Evolutionary conservation across 306 rosid genomes (phyloP).

Genomic region (Dryas drummondii): DNA sequence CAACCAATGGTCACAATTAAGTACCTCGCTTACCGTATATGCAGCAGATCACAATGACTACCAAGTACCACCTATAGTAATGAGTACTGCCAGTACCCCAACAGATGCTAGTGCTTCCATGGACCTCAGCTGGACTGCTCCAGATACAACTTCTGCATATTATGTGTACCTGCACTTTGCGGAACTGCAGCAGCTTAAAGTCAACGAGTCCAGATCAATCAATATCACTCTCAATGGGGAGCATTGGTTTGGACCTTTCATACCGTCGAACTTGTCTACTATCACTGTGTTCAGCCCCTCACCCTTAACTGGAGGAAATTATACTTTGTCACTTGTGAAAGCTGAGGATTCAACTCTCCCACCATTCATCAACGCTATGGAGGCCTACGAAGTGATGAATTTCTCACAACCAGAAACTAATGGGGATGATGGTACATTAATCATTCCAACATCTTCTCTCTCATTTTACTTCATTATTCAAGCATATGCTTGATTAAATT

Average conservation of each 20-base stretch:
- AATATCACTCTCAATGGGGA: slow-evolving; percentile 38
- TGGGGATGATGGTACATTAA: slow-evolving; percentile 41
- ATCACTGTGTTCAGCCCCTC: slow-evolving; percentile 4
- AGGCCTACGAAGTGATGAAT: slow-evolving; percentile 31
- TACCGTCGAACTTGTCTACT: slow-evolving; percentile 23
- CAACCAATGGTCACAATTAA: background rate
- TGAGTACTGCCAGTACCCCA: slow-evolving; percentile 33
- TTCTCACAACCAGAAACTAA: slow-evolving; percentile 35
- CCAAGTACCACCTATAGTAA: slow-evolving; percentile 34
- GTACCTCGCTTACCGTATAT: slow-evolving; percentile 18
- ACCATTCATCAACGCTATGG: slow-evolving; percentile 63
- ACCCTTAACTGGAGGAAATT: slow-evolving; percentile 3
- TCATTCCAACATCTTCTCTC: background rate
- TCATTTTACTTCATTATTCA: background rate
- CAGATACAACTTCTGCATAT: slow-evolving; percentile 22
- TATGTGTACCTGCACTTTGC: slow-evolving; percentile 54
- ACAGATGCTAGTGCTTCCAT: slow-evolving; percentile 11
- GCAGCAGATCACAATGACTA: background rate
- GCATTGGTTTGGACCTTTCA: slow-evolving; percentile 14
- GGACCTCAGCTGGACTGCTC: slow-evolving; percentile 6
- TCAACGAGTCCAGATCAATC: slow-evolving; percentile 40
- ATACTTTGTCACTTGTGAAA: slow-evolving; percentile 24
- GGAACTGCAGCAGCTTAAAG: slow-evolving; percentile 35
- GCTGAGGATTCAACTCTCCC: slow-evolving; percentile 41
- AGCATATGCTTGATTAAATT: background rate